Percentiles rank a stretch among this genome's conserved stretches.
These are phyloP conservation scores for Penicillium turbatum DNA, from an alignment of 495 filamentous ascomycete species.

Conservation along the genomic window DNA sequence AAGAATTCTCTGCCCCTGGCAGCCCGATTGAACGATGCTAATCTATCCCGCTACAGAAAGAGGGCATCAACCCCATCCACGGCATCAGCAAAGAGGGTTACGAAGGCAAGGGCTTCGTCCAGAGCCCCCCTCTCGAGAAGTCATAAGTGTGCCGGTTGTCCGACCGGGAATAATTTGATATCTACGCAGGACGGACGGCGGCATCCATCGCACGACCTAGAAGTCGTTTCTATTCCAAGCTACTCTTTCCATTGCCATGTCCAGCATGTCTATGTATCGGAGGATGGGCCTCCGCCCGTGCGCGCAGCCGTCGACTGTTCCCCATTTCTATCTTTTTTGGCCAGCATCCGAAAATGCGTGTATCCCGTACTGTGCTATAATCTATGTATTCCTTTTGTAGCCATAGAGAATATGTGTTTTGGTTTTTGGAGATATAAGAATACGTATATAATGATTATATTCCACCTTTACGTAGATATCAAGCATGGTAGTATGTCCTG, in stretches of 20 bases:
- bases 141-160: conserved; percentile 26
- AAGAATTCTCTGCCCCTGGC: conserved; percentile 7
- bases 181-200: conserved; percentile 9
- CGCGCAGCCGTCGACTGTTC: conserved; percentile 15
- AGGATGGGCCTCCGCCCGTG: conserved; percentile 8
- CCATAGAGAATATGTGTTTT: conserved; percentile 36
- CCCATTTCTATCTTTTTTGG: conserved; percentile 32
- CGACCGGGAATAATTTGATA: conserved; percentile 28
- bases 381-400: conserved; percentile 50
- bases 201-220: neutral
- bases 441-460: no score
- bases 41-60: conserved; percentile 49
- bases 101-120: conserved; percentile 74
- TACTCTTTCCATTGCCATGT: conserved; percentile 17
- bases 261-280: conserved; percentile 4
- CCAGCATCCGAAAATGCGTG: conserved; percentile 41
- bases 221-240: neutral
- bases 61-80: conserved; percentile 83
- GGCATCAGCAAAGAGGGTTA: conserved; percentile 80
- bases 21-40: conserved; percentile 9
- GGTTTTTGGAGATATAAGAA: conserved; percentile 10
- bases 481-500: neutral
- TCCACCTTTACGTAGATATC: neutral
- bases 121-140: conserved; percentile 56
- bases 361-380: conserved; percentile 52